Evolutionary conservation across 2,329 filamentous ascomycete species (phyloP), one percentile per base, ranked within the genome.

Genomic region (Fonsecaea monophora): DNA sequence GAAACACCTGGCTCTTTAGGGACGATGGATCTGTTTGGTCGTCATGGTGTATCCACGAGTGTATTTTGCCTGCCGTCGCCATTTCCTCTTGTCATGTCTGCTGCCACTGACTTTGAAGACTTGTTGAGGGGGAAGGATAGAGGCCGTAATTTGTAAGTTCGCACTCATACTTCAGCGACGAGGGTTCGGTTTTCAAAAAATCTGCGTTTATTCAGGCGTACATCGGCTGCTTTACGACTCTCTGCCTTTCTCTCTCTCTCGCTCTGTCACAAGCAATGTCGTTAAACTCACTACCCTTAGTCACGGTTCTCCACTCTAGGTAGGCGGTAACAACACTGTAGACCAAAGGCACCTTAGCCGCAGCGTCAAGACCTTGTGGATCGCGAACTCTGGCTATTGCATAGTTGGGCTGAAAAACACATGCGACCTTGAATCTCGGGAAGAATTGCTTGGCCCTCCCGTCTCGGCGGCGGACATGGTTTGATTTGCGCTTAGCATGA

Each of bases 21-120:
- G 63, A 48, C 7, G 63, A 65, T 3, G 32, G 48, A 37, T 60
- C 48, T 48, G 56, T 10, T 35, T 64, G 45, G 25, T 18, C 50
- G 50, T 65, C 57, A 18, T 57, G 63, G 53, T 61, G 56, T 50
- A 65, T 65, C 63, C 63, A 65, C 21, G 57, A 65, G 38, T 60
- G 62, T 25, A 60, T 2, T 25, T 25, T 32, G 10, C 15, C 35
- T 34, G 56, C 35, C 42, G 55, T 38, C 45, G 48, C 40, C 56
- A 60, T 65, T 48, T 2, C 56, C 25, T 48, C 21, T 15, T 18
- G 40, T 50, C 21, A 9, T 12, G 45, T 48, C 42, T 13, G 10
- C 45, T 25, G 10, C 45, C 18, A 13, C 4, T 50, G 45, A 25
- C 18, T 25, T 25, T 50, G 45, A 25, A 30, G 30, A 8, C 18